Percentiles rank a stretch among this genome's conserved stretches.
These are phyloP conservation scores for Rhytidhysteron rufulum DNA, from an alignment of 2,329 filamentous ascomycete genomes.

Conservation along the genomic window DNA sequence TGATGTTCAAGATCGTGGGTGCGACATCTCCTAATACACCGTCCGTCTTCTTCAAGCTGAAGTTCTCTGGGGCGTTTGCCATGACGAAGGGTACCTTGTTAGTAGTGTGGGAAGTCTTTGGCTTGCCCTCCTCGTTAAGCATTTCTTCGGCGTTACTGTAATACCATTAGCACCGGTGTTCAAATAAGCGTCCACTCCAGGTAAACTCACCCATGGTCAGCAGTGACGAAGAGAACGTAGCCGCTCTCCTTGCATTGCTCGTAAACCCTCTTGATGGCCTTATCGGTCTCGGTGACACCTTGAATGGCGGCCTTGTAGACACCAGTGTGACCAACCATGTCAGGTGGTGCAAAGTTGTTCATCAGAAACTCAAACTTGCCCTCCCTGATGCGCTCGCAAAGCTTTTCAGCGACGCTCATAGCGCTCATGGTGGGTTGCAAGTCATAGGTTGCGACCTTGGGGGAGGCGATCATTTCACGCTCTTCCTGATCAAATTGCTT, in stretches of 20 bases:
- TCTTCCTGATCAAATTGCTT: constrained; percentile 91
- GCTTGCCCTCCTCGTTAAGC: constrained; percentile 91
- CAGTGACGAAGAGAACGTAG: constrained; percentile 91
- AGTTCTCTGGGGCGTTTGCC: constrained; percentile 90
- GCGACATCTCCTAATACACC: constrained; percentile 97
- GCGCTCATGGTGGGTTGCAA: constrained; percentile 94
- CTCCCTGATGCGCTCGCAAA: constrained; percentile 79
- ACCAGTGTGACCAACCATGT: constrained; percentile 99
- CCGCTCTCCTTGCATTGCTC: constrained; percentile 90
- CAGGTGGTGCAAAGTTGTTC: constrained; percentile 99
- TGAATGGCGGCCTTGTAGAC: constrained; percentile 92
- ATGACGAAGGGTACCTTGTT: constrained; percentile 98
- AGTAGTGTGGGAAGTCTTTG: constrained; percentile 96
- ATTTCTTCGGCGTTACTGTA: constrained; percentile 91
- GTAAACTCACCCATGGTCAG: constrained; percentile 74
- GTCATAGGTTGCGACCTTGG: constrained; percentile 95
- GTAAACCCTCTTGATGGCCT: constrained; percentile 87
- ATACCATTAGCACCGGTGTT: constrained; percentile 6
- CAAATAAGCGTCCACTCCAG: constrained; percentile 14
- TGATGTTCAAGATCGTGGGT: constrained; percentile 83
- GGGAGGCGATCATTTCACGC: constrained; percentile 90
- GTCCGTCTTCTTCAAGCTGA: constrained; percentile 75
- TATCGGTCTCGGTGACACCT: constrained; percentile 81
- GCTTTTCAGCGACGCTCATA: constrained; percentile 82
- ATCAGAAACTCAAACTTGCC: constrained; percentile 93